Base-by-base conservation (phyloP, 177 flowering plant genomes). In the Vitis hybrid region DNA sequence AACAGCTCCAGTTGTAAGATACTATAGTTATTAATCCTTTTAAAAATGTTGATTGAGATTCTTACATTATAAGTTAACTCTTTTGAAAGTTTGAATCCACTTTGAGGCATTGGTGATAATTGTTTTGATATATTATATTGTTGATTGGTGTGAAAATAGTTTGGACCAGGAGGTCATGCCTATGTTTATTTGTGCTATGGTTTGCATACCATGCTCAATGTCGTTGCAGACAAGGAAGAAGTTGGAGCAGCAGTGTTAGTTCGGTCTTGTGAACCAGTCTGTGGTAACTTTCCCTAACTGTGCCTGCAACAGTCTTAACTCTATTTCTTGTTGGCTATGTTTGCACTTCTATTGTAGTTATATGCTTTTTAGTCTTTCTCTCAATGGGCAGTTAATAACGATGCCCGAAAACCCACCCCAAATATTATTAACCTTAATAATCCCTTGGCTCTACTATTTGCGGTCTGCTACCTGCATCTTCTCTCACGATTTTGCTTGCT, bases 171-270 rank as follows among this genome's bases (percentile, higher is more conserved):
- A 54, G 99, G 99, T 35, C 97, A 88, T 79, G 93, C 97, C 1
- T 95, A 95, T 85, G 95, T 91, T n/a, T 93, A 95, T 74, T 87
- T 93, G 50, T 95, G 99, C 80, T 95, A 93, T 77, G 98, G 98
- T 65, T 85, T 91, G 62, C 98, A 95, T 79, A 82, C 72, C 21
- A 95, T 95, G 98, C 93, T 95, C 52, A 93, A 95, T 79, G 78
- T 93, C 66, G 98, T 95, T 50, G 99, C 98, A 27, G 99, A 95
- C 78, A 89, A 87, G 81, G 90, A 90, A 81, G 99, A 94, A 70
- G 83, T 85, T 56, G 98, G 98, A 8, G 98, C 99, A 40, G 99
- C 94, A 4, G 97, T 93, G 19, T 74, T 95, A 5, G 82, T 95
- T 56, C 93, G 99, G 52, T 75, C 99, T 57, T 91, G 98, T 75